Evolutionary conservation across 148 eudicot species (phyloP).

Genomic region (Rhododendron griersonianum): DNA sequence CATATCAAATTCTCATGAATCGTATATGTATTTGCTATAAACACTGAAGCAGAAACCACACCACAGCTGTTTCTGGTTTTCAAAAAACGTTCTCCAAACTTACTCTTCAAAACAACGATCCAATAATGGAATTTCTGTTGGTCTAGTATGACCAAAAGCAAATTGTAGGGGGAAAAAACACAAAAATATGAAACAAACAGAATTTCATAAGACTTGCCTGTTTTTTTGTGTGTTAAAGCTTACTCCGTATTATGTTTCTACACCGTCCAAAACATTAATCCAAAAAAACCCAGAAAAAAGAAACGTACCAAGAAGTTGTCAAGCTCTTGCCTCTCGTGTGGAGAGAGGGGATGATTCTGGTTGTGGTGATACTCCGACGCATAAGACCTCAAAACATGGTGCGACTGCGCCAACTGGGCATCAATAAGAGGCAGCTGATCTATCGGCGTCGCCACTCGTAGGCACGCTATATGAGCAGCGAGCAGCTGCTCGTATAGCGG

Average conservation of each 20-base stretch:
- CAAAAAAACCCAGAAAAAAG: neutral
- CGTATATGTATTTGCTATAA: neutral
- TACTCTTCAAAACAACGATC: neutral
- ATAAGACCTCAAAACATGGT: conserved; percentile 61
- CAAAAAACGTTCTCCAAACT: neutral
- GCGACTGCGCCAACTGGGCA: conserved; percentile 70
- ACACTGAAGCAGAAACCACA: neutral
- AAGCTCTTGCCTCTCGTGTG: conserved; percentile 82
- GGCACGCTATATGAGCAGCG: conserved; percentile 77
- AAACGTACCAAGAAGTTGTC: conserved; percentile 70
- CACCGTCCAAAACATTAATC: neutral
- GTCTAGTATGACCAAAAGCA: neutral
- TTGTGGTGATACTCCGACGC: conserved; percentile 39
- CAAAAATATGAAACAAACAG: neutral
- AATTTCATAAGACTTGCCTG: neutral
- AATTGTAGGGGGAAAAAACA: neutral
- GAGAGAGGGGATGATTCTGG: conserved; percentile 43
- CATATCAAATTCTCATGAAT: neutral
- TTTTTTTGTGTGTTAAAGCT: neutral
- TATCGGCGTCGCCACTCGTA: conserved; percentile 89
- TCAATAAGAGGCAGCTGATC: conserved; percentile 85
- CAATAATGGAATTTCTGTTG: neutral
- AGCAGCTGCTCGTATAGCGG: conserved; percentile 85
- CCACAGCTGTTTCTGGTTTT: neutral
- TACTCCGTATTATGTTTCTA: neutral